Evolutionary conservation across 441 rosid genomes (phyloP).

Genomic region (Bruguiera hainesii): DNA sequence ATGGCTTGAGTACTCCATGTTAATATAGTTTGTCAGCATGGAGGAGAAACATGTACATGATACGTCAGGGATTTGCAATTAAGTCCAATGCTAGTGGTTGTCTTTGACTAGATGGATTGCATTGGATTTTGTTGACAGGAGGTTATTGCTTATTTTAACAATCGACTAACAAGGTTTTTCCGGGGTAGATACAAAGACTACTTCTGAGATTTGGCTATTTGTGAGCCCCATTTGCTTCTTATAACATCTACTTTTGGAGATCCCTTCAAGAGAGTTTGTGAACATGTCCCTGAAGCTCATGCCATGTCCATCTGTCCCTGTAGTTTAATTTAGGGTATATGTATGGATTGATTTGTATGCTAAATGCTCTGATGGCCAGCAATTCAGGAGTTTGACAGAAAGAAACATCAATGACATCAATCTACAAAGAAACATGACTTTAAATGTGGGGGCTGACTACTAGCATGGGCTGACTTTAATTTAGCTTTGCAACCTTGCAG

Average conservation of each 20-base stretch:
- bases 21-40: conserved; percentile 19
- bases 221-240: conserved; percentile 9
- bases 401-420: conserved; percentile 1
- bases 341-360: conserved; percentile 16
- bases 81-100: conserved; percentile 11
- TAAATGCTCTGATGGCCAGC: conserved; percentile 19
- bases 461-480: too few relatives aligned
- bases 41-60: conserved; percentile 15
- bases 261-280: conserved; percentile 12
- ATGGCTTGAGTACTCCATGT: conserved; percentile 15
- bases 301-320: conserved; percentile 4
- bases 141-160: conserved; percentile 10
- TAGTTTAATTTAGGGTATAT: conserved; percentile 18
- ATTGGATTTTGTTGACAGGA: conserved; percentile 15
- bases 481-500: not conserved
- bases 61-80: conserved; percentile 9
- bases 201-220: conserved; percentile 13
- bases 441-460: not conserved
- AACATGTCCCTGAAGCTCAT: conserved; percentile 19
- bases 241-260: conserved; percentile 12
- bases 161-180: conserved; percentile 17
- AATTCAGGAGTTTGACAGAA: conserved; percentile 6
- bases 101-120: conserved; percentile 18
- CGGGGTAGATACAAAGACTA: conserved; percentile 15
- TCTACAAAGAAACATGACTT: not conserved